Evolutionary conservation across 352 stramenopile species (phyloP), one percentile per base, ranked within the genome.

Genomic region (Pythium biforme): DNA sequence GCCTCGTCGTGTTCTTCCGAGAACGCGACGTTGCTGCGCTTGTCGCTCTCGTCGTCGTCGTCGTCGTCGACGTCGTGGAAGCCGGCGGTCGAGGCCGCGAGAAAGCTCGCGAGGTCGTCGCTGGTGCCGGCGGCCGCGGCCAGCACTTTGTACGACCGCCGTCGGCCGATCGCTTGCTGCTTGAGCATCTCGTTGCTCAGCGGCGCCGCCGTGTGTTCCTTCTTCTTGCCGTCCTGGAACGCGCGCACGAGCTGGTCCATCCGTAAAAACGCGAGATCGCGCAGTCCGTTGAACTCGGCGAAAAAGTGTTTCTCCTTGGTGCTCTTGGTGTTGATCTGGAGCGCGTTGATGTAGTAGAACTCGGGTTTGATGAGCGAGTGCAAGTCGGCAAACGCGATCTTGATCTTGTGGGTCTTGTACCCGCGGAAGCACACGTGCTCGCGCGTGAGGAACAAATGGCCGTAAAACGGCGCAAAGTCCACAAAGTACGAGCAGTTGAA

Each of bases 321-420:
- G 37, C 12, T 41, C 50, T 81, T 81, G 5, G 77, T 88, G 59
- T 88, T 90, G 59, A 93, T 69, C 47, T 93, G 81, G 25, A 93
- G 59, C 0, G 81, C 83, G 52, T 90, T 93, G 62, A 93, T 91
- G 63, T 90, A 93, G 67, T 93, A 90, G 47, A 93, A 91, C 67
- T 89, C 76, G 11, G 83, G 83, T 63, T 93, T 90, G 46, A 91
- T 54, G n/a, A 93, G 69, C 54, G 77, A 83, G 23, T 80, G 55
- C 20, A 93, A 72, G 45, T 84, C 70, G 0, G 72, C 72, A 43
- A 86, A 93, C 59, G 77, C 55, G 15, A 93, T 70, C 59, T 85
- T 88, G 58, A 82, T 65, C 37, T 79, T 76, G 1, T 69, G 63
- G n/a, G 40, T 62, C 31, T 66, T 66, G 56, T 90, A 90, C 19